Evolutionary conservation across 768 basidiomycete genomes (phyloP), one percentile per base, ranked within the genome.

Genomic region (Boletus huronensis): DNA sequence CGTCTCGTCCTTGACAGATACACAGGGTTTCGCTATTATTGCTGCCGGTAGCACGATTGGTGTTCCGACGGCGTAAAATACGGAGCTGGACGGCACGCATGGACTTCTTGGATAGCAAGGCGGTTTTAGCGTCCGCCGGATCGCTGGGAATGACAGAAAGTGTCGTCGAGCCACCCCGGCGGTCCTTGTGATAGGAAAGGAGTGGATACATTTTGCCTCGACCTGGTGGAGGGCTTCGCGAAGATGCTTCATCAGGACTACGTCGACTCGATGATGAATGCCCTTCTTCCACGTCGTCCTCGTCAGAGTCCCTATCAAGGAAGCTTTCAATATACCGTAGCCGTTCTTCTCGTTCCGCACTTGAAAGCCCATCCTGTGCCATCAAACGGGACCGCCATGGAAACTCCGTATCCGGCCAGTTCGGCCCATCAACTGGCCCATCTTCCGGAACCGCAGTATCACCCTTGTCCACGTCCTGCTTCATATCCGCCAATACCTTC

Each of bases 331-430:
- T 87, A 76, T 80, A 78, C 54, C 75, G 75, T 64, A 89, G 61
- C 48, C 82, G 78, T 63, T 87, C 82, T 60, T 79, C 80, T 60
- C 82, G 76, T 63, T 84, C 78, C 29, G 77, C 76, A 61, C 78
- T 80, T 23, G 76, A 75, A 43, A 75, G 59, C 46, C 83, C 80
- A 23, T 74, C 72, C 31, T 79, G 77, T 65, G 85, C 79, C 57
- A 81, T 76, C n/a, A 73, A 75, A 50, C 84, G 75, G 58, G 85
- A 65, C 46, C 79, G 79, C 90, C 90, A 93, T 21, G 90, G 90
- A 63, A 90, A 91, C 69, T 83, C 83, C 8, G 75, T 59, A 62
- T 93, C 90, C 7, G 85, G 85, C 90, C 90, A 92, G 64, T 88
- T 85, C 10, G 88, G 87, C 50, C 71, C 79, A 34, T 80, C 78